These are phyloP conservation scores for Eremomyces bilateralis DNA, from an alignment of 495 filamentous ascomycete species.

Conservation along the genomic window DNA sequence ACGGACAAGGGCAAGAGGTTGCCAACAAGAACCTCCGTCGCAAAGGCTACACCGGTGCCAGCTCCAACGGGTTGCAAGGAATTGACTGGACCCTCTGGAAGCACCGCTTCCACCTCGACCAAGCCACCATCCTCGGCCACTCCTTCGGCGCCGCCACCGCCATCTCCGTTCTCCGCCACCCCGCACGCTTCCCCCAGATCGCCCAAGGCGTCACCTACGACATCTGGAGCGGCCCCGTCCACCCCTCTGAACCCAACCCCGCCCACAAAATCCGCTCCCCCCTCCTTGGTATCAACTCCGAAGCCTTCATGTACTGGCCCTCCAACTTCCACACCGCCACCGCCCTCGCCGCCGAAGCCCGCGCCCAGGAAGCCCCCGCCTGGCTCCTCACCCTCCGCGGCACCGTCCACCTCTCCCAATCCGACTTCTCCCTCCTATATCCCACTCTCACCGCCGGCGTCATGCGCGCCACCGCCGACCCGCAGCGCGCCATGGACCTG, in stretches of 20 bases:
- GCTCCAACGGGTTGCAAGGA: conserved; percentile 25
- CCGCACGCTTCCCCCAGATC: conserved; percentile 27
- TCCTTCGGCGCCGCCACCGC: conserved; percentile 22
- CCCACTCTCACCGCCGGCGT: conserved; percentile 28
- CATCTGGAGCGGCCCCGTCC: conserved; percentile 27
- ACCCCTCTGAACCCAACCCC: conserved; percentile 8
- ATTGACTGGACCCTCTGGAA: conserved; percentile 21
- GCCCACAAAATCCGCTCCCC: conserved; percentile 24
- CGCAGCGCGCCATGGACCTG: conserved; percentile 31
- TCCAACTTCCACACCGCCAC: conserved; percentile 30
- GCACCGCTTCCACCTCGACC: conserved; percentile 13
- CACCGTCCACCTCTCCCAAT: conserved; percentile 33
- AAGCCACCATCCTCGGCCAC: conserved; percentile 18
- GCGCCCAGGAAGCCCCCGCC: conserved; percentile 21
- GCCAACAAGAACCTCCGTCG: conserved; percentile 25
- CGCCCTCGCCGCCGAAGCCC: conserved; percentile 28
- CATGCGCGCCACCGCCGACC: conserved; percentile 35
- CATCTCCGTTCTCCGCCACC: conserved; percentile 22
- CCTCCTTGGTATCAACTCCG: conserved; percentile 33
- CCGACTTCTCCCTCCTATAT: conserved; percentile 38
- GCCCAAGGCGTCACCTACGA: conserved; percentile 37
- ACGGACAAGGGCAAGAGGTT: conserved; percentile 17
- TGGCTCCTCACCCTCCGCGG: conserved; percentile 40
- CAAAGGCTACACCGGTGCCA: conserved; percentile 28
- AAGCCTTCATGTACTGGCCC: conserved; percentile 41